These are phyloP conservation scores for Gentiana dahurica DNA, from an alignment of 257 asterid genomes.

Conservation along the genomic window DNA sequence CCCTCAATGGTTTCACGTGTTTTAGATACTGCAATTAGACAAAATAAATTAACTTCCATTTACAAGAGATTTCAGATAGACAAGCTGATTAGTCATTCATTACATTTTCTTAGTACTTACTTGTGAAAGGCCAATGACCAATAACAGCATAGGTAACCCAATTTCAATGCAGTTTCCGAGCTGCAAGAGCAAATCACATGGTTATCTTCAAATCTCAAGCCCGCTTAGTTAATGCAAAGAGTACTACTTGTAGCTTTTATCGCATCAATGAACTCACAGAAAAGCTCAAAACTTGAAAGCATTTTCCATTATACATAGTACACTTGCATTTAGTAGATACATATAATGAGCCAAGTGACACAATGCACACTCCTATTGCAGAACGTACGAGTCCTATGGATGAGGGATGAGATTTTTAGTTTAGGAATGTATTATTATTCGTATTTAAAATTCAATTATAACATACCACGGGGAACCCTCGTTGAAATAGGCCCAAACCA, in stretches of 20 bases:
- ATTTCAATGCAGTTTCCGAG: slow-evolving; percentile 90
- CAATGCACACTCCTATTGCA: no score
- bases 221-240: no score
- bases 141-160: slow-evolving; percentile 80
- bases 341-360: no score
- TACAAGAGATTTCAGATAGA: slow-evolving; percentile 1
- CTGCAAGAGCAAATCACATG: slow-evolving; percentile 33
- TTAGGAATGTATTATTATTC: not conserved
- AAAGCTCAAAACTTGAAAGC: no score
- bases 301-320: no score
- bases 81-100: not conserved
- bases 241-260: no score
- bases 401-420: not conserved
- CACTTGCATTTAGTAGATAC: no score
- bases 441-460: not conserved
- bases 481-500: slow-evolving; percentile 90
- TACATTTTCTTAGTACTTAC: slow-evolving; percentile 32
- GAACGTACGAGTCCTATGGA: no score
- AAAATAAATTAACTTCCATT: slow-evolving; percentile 16
- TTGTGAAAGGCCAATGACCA: slow-evolving; percentile 79
- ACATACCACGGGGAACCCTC: slow-evolving; percentile 85
- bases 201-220: no score
- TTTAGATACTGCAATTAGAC: slow-evolving; percentile 72
- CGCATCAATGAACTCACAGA: no score
- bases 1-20: slow-evolving; percentile 76